Percentiles rank a stretch among this genome's conserved stretches.
Conservation (phyloP, 1,139 yeast genomes). For the Kodamaea alishanica region DNA sequence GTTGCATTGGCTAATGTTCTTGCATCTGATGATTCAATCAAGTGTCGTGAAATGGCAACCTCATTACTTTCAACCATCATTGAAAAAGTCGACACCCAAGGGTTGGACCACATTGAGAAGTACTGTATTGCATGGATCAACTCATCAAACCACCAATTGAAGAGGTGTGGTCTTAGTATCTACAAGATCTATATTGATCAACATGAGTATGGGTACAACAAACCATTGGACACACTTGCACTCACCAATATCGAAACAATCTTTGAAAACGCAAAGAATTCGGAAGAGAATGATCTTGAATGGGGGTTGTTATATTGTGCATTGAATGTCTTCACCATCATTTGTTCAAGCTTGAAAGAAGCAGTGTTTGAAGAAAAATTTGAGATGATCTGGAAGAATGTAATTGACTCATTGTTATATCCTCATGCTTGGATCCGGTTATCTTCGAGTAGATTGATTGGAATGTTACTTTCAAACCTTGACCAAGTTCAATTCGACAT, state of each 20-base stretch:
- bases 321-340: conserved; percentile 50
- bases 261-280: conserved; percentile 31
- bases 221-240: conserved; percentile 39
- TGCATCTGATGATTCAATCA: conserved; percentile 74
- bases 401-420: conserved; percentile 59
- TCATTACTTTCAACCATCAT: conserved; percentile 57
- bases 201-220: conserved; percentile 42
- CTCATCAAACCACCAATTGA: conserved; percentile 48
- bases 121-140: conserved; percentile 68
- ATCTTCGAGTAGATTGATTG: conserved; percentile 59
- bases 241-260: conserved; percentile 33
- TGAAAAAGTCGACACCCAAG: conserved; percentile 43
- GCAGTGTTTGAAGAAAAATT: conserved; percentile 28
- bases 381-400: conserved; percentile 47
- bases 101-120: conserved; percentile 49
- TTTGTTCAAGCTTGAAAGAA: conserved; percentile 29
- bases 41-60: conserved; percentile 83
- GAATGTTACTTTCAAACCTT: conserved; percentile 44
- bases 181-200: conserved; percentile 60
- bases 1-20: conserved; percentile 76
- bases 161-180: conserved; percentile 74
- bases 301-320: conserved; percentile 82
- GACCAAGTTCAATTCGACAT: conserved; percentile 31
- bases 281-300: conserved; percentile 35
- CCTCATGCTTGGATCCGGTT: conserved; percentile 94